These are phyloP conservation scores for Daldinia sp. DNA, from an alignment of 2,329 filamentous ascomycete genomes.

Conservation along the genomic window DNA sequence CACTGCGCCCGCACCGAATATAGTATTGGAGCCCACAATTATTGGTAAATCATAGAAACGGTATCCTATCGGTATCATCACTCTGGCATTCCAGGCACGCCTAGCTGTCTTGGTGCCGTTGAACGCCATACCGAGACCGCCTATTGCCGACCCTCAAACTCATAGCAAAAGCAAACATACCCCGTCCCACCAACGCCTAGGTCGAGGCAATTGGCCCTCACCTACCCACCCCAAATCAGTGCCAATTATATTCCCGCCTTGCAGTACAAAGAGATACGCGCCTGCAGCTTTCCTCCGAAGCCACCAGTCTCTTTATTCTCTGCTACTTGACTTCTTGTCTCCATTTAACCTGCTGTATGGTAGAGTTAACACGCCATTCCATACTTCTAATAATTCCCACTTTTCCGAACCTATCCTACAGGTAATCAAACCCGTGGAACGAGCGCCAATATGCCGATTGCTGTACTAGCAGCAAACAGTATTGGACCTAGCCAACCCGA, in stretches of 20 bases:
- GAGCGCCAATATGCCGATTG: conserved; percentile 6
- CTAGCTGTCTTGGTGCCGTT: neutral
- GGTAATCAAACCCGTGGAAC: conserved; percentile 10
- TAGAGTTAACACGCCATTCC: neutral
- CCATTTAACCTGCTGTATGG: neutral
- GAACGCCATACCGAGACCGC: conserved; percentile 2
- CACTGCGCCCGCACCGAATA: neutral
- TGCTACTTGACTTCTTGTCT: neutral
- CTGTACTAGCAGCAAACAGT: neutral
- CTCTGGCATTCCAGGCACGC: conserved; percentile 1
- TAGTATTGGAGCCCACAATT: conserved; percentile 5
- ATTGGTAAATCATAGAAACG: conserved; percentile 3
- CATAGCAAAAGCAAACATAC: conserved; percentile 6
- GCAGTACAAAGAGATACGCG: neutral
- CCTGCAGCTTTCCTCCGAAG: neutral
- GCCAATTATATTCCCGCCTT: conserved; percentile 2
- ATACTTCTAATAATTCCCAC: conserved; percentile 1
- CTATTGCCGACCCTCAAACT: conserved; percentile 1
- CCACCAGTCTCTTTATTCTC: neutral
- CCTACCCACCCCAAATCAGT: neutral
- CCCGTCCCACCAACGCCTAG: neutral
- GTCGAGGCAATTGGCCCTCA: neutral
- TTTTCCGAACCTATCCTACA: conserved; percentile 16
- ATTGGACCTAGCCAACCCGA: conserved; percentile 2
- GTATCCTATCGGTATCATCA: conserved; percentile 1